Conservation (phyloP, 805 yeast species). For the Lipomyces yamanashiensis region DNA sequence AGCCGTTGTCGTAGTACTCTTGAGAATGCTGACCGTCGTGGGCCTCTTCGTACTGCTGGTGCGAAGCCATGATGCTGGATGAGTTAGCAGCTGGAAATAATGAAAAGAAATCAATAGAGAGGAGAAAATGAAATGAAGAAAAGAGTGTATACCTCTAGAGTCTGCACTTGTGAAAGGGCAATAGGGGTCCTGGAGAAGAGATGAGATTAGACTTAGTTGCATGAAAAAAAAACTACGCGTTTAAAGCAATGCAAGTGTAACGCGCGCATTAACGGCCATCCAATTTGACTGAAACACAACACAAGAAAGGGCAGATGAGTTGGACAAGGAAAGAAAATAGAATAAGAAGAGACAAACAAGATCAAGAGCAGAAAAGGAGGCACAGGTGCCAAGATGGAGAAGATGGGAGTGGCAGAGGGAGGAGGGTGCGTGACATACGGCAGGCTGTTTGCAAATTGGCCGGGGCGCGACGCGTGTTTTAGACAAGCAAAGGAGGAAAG, state of each 20-base stretch:
- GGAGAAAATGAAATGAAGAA: not conserved
- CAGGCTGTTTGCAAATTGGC: not conserved
- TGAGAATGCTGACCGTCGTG: conserved; percentile 38
- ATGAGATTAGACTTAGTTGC: not conserved
- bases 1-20: conserved; percentile 40
- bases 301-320: too few species aligned
- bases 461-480: conserved; percentile 6
- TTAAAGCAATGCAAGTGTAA: too few species aligned
- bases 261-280: too few species aligned
- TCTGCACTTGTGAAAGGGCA: not conserved
- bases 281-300: too few species aligned
- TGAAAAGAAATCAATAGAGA: not conserved
- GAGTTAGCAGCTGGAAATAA: not conserved
- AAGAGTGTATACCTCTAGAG: not conserved
- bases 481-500: conserved; percentile 3
- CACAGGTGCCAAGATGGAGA: conserved; percentile 1
- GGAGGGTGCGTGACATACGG: not conserved
- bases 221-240: not conserved
- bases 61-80: conserved; percentile 30
- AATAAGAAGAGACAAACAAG: too few species aligned
- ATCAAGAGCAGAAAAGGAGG: too few species aligned
- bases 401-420: not conserved
- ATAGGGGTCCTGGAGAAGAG: not conserved
- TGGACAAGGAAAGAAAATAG: too few species aligned
- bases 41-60: conserved; percentile 39